Conservation (phyloP, 306 rosid species). For the Vigna trinervia region DNA sequence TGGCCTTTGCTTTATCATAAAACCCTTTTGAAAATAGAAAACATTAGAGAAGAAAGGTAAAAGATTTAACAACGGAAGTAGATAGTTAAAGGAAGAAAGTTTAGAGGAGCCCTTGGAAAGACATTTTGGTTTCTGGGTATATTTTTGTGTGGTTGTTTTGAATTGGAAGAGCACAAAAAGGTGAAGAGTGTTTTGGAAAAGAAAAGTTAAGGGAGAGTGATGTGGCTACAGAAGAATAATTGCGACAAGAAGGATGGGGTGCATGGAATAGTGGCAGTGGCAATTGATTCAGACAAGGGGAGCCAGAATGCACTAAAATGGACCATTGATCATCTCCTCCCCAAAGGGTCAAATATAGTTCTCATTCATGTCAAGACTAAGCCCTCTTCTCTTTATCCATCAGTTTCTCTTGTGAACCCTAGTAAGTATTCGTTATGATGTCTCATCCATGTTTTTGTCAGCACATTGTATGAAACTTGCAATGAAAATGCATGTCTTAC, state of each 20-base stretch:
- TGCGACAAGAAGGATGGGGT: constrained; percentile 67
- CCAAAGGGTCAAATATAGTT: constrained; percentile 60
- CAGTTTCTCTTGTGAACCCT: constrained; percentile 42
- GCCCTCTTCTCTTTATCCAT: constrained; percentile 39
- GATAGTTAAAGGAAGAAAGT: neutral
- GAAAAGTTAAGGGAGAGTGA: constrained; percentile 38
- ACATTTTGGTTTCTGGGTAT: neutral
- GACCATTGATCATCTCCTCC: constrained; percentile 72
- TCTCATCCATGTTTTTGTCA: neutral
- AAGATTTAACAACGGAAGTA: neutral
- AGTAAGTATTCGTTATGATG: constrained; percentile 50
- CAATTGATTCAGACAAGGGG: constrained; percentile 80
- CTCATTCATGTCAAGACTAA: constrained; percentile 82
- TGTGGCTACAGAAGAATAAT: constrained; percentile 74
- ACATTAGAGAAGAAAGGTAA: neutral
- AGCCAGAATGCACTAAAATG: constrained; percentile 90
- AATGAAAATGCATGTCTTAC: neutral
- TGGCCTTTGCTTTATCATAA: neutral
- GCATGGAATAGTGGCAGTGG: constrained; percentile 86
- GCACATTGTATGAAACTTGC: neutral
- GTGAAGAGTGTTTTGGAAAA: constrained; percentile 14
- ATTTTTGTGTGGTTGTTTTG: neutral
- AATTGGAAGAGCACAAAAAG: neutral
- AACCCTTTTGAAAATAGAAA: neutral
- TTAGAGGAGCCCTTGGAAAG: neutral